Base-by-base conservation (phyloP, 371 early-diverging fungal species). In the Apophysomyces trapeziformis region DNA sequence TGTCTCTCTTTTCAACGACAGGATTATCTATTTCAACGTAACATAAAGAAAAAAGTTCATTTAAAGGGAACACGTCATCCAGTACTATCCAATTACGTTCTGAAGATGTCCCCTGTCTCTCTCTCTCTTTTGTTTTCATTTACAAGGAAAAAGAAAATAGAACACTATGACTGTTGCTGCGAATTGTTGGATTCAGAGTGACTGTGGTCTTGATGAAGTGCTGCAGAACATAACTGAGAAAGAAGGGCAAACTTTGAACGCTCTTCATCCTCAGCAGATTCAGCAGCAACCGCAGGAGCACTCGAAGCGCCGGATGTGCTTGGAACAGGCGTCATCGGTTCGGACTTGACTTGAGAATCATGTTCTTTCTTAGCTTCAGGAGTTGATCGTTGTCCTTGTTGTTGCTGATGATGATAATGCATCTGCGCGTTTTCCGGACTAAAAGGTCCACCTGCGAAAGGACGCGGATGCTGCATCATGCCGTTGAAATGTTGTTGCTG, bases 191-290 rank as follows among this genome's bases (percentile, higher is more conserved):
- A 6, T 14, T 37, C 43, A 21, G 54, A 21, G 21, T 18, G 61
- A 36, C 38, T 63, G 32, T 60, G 65, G 43, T 72, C 69, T 21
- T 72, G 74, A 16, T 69, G 70, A 37, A 83, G 69, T 32, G 79
- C 83, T 50, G 75, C 83, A 9, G 74, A 60, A 45, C 80, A 83
- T 5, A 83, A 70, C 59, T 83, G 75, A 26, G 77, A 69, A n/a
- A 83, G 70, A 11, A 78, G 74, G 44, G 73, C 70, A 46, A 70
- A 74, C 43, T 72, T 75, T 9, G 69, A 66, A 3, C 72, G 68
- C 60, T 80, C 77, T 45, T 77, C 78, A 45, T 77, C 77, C 32
- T 68, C 73, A 16, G 65, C 59, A 14, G 66, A 39, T 43, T 69
- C 77, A 41, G 76, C 67, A 12, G 82, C 76, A 1, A 78, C 72